Evolutionary conservation across 257 asterid genomes (phyloP).

Genomic region (Plantago elongata): DNA sequence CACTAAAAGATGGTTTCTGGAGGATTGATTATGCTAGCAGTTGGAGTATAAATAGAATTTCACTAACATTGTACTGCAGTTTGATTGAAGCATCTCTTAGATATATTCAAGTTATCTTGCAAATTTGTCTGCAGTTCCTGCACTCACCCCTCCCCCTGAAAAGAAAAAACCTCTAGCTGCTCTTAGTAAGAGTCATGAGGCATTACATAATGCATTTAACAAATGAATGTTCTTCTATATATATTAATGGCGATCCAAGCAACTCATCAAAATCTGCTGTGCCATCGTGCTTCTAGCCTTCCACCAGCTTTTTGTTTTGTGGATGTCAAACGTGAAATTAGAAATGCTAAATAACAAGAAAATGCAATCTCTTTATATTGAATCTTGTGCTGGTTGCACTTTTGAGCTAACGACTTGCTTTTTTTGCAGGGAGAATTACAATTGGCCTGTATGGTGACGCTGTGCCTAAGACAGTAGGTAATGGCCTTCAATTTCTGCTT

Average conservation of each 20-base stretch:
- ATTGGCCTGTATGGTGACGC: constrained; percentile 86
- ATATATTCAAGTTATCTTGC: not conserved
- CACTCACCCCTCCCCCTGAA: too few relatives aligned
- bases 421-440: constrained; percentile 73
- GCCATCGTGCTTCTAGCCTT: not conserved
- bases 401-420: constrained; percentile 16
- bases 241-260: not conserved
- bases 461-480: constrained; percentile 95
- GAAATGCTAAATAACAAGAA: not conserved
- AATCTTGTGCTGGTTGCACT: not conserved
- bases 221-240: not conserved
- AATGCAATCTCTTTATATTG: constrained; percentile 9
- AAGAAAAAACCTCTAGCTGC: too few relatives aligned
- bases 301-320: not conserved
- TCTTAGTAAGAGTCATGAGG: too few relatives aligned
- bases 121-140: too few relatives aligned
- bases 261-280: not conserved
- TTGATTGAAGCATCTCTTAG: not conserved
- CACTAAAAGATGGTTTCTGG: not conserved
- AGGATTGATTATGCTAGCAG: too few relatives aligned
- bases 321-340: constrained; percentile 9
- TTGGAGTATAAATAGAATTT: not conserved
- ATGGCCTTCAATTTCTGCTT: constrained; percentile 20
- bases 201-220: not conserved
- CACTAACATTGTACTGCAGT: not conserved